Percentiles rank a stretch among this genome's conserved stretches.
Evolutionary conservation across 805 yeast genomes (phyloP).

Genomic region (Saccharomycopsis fermentans): DNA sequence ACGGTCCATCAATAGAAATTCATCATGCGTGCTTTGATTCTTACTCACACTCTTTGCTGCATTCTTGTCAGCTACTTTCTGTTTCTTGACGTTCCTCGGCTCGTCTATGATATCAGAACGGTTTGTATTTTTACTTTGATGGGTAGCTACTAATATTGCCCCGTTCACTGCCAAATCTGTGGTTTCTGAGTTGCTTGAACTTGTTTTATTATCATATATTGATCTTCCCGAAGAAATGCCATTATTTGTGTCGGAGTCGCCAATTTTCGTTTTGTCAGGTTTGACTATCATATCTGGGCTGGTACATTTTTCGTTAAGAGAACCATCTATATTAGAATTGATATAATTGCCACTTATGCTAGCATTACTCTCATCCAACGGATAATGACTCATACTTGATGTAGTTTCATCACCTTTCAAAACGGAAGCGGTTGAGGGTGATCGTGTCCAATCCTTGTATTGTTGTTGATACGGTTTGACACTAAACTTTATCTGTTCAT

Average conservation of each 20-base stretch:
- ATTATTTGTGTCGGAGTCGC: background rate
- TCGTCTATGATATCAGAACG: background rate
- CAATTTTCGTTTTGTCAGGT: background rate
- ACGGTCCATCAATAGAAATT: background rate
- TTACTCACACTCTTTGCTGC: background rate
- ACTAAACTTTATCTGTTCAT: constrained; percentile 10
- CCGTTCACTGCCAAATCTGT: background rate
- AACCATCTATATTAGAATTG: background rate
- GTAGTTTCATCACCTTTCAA: background rate
- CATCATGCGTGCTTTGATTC: background rate
- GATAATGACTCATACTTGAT: background rate
- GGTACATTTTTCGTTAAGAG: background rate
- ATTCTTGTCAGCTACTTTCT: background rate
- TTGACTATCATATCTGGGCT: background rate
- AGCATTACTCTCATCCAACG: background rate
- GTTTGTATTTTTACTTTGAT: background rate
- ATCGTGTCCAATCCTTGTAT: background rate
- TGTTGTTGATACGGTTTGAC: constrained; percentile 1
- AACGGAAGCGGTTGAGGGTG: background rate
- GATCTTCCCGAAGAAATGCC: background rate
- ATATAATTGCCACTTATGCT: background rate
- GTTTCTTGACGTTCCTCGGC: background rate
- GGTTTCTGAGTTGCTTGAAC: background rate
- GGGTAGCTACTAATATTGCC: background rate
- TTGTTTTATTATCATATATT: background rate